Percentiles rank a stretch among this genome's conserved stretches.
Conservation (phyloP, 306 rosid species). For the Dalbergia cultrata region DNA sequence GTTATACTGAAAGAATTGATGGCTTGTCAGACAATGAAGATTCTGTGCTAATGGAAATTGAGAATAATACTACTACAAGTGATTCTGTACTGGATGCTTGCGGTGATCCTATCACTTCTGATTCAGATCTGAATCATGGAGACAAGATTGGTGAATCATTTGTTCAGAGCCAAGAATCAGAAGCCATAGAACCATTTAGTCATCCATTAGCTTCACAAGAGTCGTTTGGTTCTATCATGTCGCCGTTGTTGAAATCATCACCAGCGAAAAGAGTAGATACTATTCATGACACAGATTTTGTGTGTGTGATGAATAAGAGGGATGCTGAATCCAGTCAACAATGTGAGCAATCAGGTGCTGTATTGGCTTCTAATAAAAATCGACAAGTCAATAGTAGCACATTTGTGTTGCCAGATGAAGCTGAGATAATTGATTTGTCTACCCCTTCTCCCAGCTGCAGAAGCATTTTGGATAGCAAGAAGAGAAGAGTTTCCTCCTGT, state of each 20-base stretch:
- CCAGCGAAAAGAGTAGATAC: conserved; percentile 40
- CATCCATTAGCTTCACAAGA: conserved; percentile 42
- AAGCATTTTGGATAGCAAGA: conserved; percentile 55
- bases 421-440: conserved; percentile 78
- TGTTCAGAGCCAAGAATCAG: conserved; percentile 46
- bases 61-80: conserved; percentile 34
- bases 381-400: conserved; percentile 34
- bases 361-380: conserved; percentile 26
- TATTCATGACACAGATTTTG: conserved; percentile 34
- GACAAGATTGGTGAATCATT: conserved; percentile 22
- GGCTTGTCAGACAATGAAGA: conserved; percentile 61
- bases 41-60: conserved; percentile 52
- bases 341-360: conserved; percentile 35
- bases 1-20: conserved; percentile 63
- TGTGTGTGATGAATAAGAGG: conserved; percentile 8
- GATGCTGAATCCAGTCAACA: conserved; percentile 41
- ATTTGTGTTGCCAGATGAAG: conserved; percentile 49
- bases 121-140: conserved; percentile 17
- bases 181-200: conserved; percentile 20
- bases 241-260: conserved; percentile 39
- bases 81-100: conserved; percentile 42
- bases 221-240: conserved; percentile 39
- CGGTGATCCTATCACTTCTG: conserved; percentile 40
- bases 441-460: conserved; percentile 82
- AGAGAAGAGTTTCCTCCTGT: conserved; percentile 62